Base-by-base conservation (phyloP, 2,329 filamentous ascomycete species). In the Onygena corvina region DNA sequence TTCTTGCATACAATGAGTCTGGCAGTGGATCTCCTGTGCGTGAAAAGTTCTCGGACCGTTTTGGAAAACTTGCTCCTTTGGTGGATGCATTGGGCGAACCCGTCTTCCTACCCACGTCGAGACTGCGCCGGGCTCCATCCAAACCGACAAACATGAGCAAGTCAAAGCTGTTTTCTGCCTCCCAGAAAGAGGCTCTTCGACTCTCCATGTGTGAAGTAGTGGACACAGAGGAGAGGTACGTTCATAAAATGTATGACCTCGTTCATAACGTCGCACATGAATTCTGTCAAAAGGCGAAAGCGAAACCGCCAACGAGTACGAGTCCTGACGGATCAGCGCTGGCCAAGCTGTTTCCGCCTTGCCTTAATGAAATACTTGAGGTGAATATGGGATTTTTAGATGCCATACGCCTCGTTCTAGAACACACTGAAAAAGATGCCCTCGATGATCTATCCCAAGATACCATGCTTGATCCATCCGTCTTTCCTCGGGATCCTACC, bases 201-300 rank as follows among this genome's bases (percentile, higher is more conserved):
- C 83, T 89, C 66, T 90, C 94, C 64, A 81, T 98, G 74, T 81
- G 79, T 52, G 92, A 98, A 64, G 70, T 96, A 52, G 79, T 95
- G 29, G 86, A 94, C 59, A 98, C 92, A 0, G 92, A 98, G 64
- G 87, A 92, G 62, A 83, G 86, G 64, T 98, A 96, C 66, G 87
- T 98, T 35, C 76, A 77, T 58, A 95, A 96, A 65, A 69, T 98
- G 50, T 79, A 85, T 53, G 85, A 92, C 56, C 69, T 98, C 52
- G 84, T 94, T 35, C 80, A 84, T 54, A 79, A 83, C 52, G 80
- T 95, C 25, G 87, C 87, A 21, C 78, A 80, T 49, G 85, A 93
- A 53, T 89, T 93, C 59, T 80, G 85, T 27, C 71, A 81, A 46
- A 83, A 80, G 54, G 82, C 83, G 3, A 79, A 75, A 57, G 70